These are phyloP conservation scores for Xerocomellus amylosporus DNA, from an alignment of 768 basidiomycete species.

Conservation along the genomic window DNA sequence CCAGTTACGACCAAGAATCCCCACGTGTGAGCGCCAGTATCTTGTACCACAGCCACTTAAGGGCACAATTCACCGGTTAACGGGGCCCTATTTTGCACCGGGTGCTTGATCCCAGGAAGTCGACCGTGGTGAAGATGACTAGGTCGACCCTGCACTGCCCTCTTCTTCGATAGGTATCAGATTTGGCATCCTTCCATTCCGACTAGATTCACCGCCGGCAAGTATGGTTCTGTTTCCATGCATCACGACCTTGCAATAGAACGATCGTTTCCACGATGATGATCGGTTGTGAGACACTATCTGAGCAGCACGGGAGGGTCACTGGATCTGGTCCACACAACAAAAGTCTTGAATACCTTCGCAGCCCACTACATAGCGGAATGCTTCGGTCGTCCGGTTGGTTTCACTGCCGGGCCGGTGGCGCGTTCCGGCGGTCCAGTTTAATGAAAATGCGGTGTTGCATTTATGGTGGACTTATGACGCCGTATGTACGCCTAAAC, in stretches of 20 bases:
- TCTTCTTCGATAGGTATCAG: neutral
- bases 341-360: neutral
- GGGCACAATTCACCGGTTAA: slow-evolving; percentile 1
- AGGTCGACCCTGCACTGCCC: neutral
- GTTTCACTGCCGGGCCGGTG: slow-evolving; percentile 1
- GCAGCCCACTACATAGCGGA: too few species aligned
- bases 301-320: neutral
- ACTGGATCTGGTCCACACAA: neutral
- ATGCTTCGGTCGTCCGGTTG: neutral
- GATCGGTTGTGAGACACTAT: neutral
- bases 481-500: neutral
- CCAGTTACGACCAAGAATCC: neutral
- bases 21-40: neutral
- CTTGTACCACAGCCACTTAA: neutral
- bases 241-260: neutral
- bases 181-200: neutral
- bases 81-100: neutral
- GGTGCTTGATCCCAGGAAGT: neutral
- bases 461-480: neutral
- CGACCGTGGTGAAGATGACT: neutral
- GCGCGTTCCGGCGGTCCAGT: neutral
- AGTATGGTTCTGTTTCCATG: neutral
- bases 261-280: neutral
- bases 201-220: neutral
- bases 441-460: slow-evolving; percentile 6